These are phyloP conservation scores for Gastrodia elata DNA, from an alignment of 106 monocot genomes.

Conservation along the genomic window DNA sequence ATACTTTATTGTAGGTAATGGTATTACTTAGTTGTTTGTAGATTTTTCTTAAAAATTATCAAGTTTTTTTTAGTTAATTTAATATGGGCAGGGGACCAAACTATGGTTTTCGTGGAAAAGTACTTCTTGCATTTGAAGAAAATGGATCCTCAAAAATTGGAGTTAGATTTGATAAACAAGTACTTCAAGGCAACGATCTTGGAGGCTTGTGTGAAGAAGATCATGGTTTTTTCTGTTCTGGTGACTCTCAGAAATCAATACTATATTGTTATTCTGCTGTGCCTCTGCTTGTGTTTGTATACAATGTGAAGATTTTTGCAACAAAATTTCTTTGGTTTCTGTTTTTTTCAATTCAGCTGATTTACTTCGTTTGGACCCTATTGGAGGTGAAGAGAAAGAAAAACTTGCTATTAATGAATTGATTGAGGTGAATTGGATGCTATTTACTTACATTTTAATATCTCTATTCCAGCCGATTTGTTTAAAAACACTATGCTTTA, in stretches of 20 bases:
- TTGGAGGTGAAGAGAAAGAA: conserved; percentile 71
- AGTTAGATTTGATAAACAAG: conserved; percentile 87
- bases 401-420: conserved; percentile 75
- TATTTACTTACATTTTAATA: not conserved
- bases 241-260: conserved; percentile 24
- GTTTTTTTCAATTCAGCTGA: conserved; percentile 37
- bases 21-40: not conserved
- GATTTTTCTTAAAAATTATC: not conserved
- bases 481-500: conserved; percentile 6
- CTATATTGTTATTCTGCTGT: conserved; percentile 4
- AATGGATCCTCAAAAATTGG: conserved; percentile 91
- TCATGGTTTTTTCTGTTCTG: conserved; percentile 89
- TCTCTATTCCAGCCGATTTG: not conserved
- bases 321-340: not conserved
- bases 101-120: conserved; percentile 81
- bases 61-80: not conserved
- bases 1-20: not conserved
- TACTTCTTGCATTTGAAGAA: conserved; percentile 85
- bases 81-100: conserved; percentile 61
- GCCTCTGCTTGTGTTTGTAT: not conserved
- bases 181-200: conserved; percentile 83
- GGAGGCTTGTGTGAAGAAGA: conserved; percentile 95
- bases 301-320: not conserved
- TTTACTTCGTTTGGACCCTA: conserved; percentile 52
- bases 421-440: conserved; percentile 42